Evolutionary conservation across 495 filamentous ascomycete genomes (phyloP), one percentile per base, ranked within the genome.

Genomic region (Hypoxylon crocopeplum): DNA sequence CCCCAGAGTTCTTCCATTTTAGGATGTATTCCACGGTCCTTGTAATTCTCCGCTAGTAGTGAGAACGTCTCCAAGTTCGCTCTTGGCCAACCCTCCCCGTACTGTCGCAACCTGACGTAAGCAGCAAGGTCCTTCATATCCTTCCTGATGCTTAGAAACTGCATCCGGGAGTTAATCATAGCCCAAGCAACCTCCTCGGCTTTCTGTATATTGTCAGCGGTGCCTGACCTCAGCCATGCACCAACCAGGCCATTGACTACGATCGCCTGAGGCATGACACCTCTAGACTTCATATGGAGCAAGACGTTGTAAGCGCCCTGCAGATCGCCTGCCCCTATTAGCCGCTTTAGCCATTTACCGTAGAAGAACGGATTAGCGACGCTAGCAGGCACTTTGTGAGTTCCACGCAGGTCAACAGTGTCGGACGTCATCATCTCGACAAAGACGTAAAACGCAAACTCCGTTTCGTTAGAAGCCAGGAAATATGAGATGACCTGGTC

Each of bases 351-450:
- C 89, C 88, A 93, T 61, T 85, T 90, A 10, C 86, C 89, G 58
- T 87, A 86, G 70, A 93, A 93, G 72, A 88, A 92, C 33, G 88
- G 85, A 64, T 90, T 92, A 44, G 87, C 83, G 42, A 89, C 83
- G 20, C 73, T 74, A 7, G 81, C 74, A 5, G 89, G 88, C 15
- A 91, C 65, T 33, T 61, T 63, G 62, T 78, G 64, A 74, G 74
- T 68, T 16, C 69, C 71, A 19, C 62, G 62, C 20, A 77, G 56
- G 41, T 80, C 72, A 41, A 80, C 42, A 17, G 79, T 71, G 1
- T 81, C 81, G 0, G 82, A 84, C 34, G 88, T 83, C 88, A 92
- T 91, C 89, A 92, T 90, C 68, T 93, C 90, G 47, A 87, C 88
- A 75, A 93, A 93, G 1, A 86, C 82, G 37, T 86, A 83, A 48